Conservation (phyloP, 768 basidiomycete genomes). For the Lentinula raphanica region DNA sequence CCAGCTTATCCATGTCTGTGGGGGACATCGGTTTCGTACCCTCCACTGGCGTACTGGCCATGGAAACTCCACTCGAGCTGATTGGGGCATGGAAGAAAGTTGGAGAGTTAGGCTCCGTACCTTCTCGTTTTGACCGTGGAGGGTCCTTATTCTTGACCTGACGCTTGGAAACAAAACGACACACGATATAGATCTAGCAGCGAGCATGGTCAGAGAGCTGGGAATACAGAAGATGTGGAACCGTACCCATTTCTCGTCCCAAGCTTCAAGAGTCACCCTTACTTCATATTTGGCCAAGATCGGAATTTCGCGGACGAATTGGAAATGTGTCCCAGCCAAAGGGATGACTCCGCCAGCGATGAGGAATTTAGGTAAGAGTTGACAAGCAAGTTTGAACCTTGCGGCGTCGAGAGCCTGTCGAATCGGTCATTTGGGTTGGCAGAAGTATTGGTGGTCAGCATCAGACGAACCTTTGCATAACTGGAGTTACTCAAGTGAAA, state of each 20-base stretch:
- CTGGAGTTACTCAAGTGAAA: constrained; percentile 77
- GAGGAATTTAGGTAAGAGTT: constrained; percentile 32
- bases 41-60: not conserved
- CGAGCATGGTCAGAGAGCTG: not conserved
- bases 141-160: constrained; percentile 8
- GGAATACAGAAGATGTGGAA: not conserved
- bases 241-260: constrained; percentile 57
- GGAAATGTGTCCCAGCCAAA: constrained; percentile 36
- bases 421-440: not conserved
- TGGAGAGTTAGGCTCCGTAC: not conserved
- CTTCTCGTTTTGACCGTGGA: not conserved
- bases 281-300: constrained; percentile 42
- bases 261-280: constrained; percentile 34
- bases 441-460: not conserved
- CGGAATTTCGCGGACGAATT: constrained; percentile 47
- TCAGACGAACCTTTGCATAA: constrained; percentile 59
- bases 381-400: not conserved
- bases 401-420: constrained; percentile 6
- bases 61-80: not conserved
- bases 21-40: not conserved
- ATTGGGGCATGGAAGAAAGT: constrained; percentile 5
- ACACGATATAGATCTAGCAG: constrained; percentile 38
- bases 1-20: constrained; percentile 6
- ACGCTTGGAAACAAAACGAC: constrained; percentile 40
- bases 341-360: constrained; percentile 40